These are phyloP conservation scores for Silene coronaria DNA, from an alignment of 179 eudicot genomes.

Conservation along the genomic window DNA sequence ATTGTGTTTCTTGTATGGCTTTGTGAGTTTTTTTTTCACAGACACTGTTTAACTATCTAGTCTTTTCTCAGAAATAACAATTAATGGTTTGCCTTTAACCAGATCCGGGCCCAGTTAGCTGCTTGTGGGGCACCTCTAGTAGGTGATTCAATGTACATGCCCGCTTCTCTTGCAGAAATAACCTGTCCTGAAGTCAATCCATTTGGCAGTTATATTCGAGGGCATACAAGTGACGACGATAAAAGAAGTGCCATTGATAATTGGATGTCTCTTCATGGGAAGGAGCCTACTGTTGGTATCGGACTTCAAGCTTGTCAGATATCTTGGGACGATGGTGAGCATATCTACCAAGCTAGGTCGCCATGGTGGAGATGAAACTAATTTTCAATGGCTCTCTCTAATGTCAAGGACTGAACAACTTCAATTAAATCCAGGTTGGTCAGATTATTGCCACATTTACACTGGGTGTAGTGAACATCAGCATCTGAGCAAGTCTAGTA, in stretches of 20 bases:
- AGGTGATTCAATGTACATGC: conserved; percentile 95
- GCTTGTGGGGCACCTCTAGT: conserved; percentile 86
- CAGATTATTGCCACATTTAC: neutral
- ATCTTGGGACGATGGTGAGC: conserved; percentile 81
- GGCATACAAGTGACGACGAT: conserved; percentile 42
- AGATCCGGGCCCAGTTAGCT: conserved; percentile 96
- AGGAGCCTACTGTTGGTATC: conserved; percentile 74
- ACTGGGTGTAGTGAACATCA: too few relatives aligned
- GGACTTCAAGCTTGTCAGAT: conserved; percentile 97
- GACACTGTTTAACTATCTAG: neutral
- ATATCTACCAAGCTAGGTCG: conserved; percentile 63
- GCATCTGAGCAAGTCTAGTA: too few relatives aligned
- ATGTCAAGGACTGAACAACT: neutral
- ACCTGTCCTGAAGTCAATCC: conserved; percentile 63
- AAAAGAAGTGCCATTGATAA: conserved; percentile 44
- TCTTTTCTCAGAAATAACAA: neutral
- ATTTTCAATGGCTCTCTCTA: neutral
- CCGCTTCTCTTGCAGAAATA: conserved; percentile 67
- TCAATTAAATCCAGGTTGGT: conserved; percentile 21
- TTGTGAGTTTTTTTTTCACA: neutral
- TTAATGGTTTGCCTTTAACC: conserved; percentile 12
- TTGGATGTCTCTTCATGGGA: conserved; percentile 73
- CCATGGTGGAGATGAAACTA: conserved; percentile 88
- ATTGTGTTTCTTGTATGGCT: neutral
- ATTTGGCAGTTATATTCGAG: conserved; percentile 42